A percentile compares a stretch with the other conserved stretches of the same genome.
Conservation (phyloP, 257 asterid genomes). For the Scutellaria barbata region DNA sequence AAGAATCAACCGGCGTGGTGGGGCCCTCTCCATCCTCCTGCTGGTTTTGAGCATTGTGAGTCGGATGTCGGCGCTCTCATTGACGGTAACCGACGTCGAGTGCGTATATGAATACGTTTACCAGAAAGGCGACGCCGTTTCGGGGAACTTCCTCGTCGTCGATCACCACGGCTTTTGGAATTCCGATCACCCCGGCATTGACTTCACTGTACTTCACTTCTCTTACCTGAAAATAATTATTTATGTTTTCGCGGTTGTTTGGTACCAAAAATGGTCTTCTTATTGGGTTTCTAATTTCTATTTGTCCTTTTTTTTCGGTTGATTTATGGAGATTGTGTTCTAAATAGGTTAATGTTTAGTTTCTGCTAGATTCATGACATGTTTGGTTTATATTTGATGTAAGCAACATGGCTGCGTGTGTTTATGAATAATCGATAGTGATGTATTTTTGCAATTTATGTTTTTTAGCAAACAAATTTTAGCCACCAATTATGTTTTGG, state of each 20-base stretch:
- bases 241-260: not conserved
- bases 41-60: conserved; percentile 44
- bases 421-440: no score
- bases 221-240: not conserved
- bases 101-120: conserved; percentile 83
- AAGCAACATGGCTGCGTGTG: no score
- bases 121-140: conserved; percentile 72
- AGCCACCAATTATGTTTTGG: no score
- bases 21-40: conserved; percentile 43
- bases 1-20: conserved; percentile 29
- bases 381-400: no score
- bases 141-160: conserved; percentile 83
- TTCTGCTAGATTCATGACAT: no score
- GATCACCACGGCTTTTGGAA: conserved; percentile 70
- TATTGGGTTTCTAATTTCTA: no score
- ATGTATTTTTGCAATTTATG: no score
- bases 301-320: no score
- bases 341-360: no score
- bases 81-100: conserved; percentile 70
- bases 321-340: no score
- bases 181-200: conserved; percentile 77
- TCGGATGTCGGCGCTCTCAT: conserved; percentile 56
- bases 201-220: conserved; percentile 53
- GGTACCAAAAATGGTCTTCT: no score
- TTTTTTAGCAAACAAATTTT: no score